phyloP scores from a whole-genome alignment of 2,329 filamentous ascomycete species.

The Fusarium phyllophilum region DNA sequence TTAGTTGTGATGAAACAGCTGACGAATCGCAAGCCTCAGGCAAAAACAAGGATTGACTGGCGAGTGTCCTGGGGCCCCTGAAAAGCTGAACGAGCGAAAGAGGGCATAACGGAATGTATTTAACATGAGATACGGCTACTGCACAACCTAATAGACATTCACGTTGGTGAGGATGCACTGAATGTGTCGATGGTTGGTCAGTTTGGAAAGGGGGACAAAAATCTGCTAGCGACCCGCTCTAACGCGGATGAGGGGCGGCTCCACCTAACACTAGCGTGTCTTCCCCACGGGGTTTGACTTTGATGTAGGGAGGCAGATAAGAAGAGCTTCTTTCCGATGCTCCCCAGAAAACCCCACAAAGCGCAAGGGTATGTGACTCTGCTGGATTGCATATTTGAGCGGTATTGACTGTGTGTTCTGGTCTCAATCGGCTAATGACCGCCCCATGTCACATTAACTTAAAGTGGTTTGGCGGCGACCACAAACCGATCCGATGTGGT shows the following conservation, averaged over 20 bases:
- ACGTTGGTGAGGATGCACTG: neutral
- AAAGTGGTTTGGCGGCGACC: neutral
- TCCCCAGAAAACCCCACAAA: neutral
- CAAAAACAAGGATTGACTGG: too few relatives aligned
- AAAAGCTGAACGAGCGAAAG: fast-evolving
- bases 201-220: neutral
- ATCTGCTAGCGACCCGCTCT: neutral
- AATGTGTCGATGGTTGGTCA: neutral
- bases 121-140: neutral
- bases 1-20: neutral
- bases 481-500: neutral
- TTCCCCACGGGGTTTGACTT: neutral
- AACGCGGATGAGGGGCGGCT: neutral
- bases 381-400: neutral
- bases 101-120: neutral
- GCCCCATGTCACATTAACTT: neutral
- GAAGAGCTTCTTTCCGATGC: neutral
- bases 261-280: neutral
- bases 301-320: too few relatives aligned
- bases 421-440: neutral
- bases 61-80: too few relatives aligned
- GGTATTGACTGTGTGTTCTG: neutral
- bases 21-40: neutral
- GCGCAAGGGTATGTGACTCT: neutral
- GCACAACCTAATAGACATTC: fast-evolving